Base-by-base conservation (phyloP, 1,139 yeast genomes). In the Hanseniaspora sp. region DNA sequence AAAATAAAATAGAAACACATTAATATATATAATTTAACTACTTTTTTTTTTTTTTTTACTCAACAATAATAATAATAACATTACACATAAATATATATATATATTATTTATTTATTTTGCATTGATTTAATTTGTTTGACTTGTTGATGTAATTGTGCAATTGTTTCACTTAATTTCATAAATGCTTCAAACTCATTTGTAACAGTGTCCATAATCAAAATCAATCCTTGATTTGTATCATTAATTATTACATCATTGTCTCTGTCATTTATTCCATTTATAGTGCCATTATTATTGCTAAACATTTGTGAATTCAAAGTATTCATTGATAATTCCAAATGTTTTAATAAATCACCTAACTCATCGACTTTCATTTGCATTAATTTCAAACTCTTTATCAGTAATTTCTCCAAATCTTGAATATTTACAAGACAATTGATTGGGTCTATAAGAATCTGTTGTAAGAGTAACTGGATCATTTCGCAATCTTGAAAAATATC, bases 111-210 rank as follows among this genome's bases (percentile, higher is more conserved):
- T 7, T 54, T 31, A 5, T 48, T 29, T 34, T 33, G 33, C 45
- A 49, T 44, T 12, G 56, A 38, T 17, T 38, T 46, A 5, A 59
- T 55, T 44, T 74, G 69, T 59, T 74, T 79, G 1, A 83, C 82
- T 56, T 80, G 81, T 61, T 83, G 88, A 69, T 92, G 97, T 54
- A 87, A 71, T 63, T 85, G 95, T 1, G 97, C 97, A 63, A 90
- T 82, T 38, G 82, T 77, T 68, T 88, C 95, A 56, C 96, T 90
- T 53, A 88, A 74, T 62, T 88, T 95, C 90, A 92, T 86, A 68
- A 90, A 90, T 59, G 90, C 73, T 55, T 76, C 74, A 67, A 87
- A 87, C 69, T 90, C 96, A 61, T 84, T 87, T 60, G 82, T 80
- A 35, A 92, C 75, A 0, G 95, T 84, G 48, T 75, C 74, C 33